Base-by-base conservation (phyloP, 305 asterid species). In the Rubia tinctorum region DNA sequence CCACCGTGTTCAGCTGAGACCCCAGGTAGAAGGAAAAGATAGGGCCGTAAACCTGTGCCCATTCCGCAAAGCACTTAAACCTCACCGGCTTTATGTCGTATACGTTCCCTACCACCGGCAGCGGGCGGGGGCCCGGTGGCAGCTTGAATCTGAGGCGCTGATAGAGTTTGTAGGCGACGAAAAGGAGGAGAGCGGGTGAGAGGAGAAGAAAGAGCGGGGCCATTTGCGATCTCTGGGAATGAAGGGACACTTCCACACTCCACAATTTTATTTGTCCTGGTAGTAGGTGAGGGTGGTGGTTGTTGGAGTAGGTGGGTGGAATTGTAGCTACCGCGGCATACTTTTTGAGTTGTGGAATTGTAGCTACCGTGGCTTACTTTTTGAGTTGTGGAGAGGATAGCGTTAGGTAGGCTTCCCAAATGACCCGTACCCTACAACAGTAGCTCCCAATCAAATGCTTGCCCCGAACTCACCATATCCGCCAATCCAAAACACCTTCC, bases 101-200 rank as follows among this genome's bases (percentile, higher is more conserved):
- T 6, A 76, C 56, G 76, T 76, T 76, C 11, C 80, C 80, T 6
- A 76, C 80, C 64, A 76, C 76, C 68, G 80, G 80, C 1, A 65
- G 49, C 3, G 69, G 56, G 42, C 73, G 51, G 12, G 80, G 73
- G 0, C 80, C 80, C 1, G 80, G 80, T 12, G 80, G 80, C 23
- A 76, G 80, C 60, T 64, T 71, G 68, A 22, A 71, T 12, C 80
- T 64, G 49, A 71, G 62, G 18, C 80, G 62, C 5, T 23, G 49
- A 43, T 63, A 76, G 22, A 76, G 75, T 17, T 30, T 40, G 75
- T 71, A 64, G 58, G 72, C 67, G 7, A 76, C 42, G 45, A 51
- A 64, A 37, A 65, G 15, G 72, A 76, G 15, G 72, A 71, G 70
- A 66, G 47, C 23, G 1, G 68, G 20, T 10, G 61, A 43, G 68